Conservation (phyloP, 163 green algal genomes). For the Dunaliella salina region DNA sequence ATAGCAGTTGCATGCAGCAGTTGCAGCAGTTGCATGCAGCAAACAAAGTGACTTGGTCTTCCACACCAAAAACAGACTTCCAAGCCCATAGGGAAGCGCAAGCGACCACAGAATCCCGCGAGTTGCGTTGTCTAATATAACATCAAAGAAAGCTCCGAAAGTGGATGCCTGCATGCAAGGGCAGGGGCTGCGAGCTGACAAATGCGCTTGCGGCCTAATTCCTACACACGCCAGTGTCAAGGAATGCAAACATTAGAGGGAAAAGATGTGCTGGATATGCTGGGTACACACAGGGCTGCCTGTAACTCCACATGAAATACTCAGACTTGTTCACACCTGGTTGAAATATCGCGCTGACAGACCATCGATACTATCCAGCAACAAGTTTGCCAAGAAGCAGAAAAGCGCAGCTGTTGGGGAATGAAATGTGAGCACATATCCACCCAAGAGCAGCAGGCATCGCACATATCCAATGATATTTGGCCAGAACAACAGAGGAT, state of each 20-base stretch:
- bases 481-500: too few relatives aligned
- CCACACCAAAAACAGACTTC: neutral
- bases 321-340: slow-evolving; percentile 4
- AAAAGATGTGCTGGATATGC: neutral
- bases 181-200: too few relatives aligned
- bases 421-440: neutral
- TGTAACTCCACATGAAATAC: too few relatives aligned
- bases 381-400: too few relatives aligned
- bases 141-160: slow-evolving; percentile 1
- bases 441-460: too few relatives aligned
- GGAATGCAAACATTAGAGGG: too few relatives aligned
- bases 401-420: neutral
- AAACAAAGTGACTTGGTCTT: neutral
- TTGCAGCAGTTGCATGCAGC: neutral
- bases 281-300: neutral
- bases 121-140: neutral
- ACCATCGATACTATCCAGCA: neutral
- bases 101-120: neutral
- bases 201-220: too few relatives aligned
- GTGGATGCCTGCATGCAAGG: neutral
- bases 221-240: too few relatives aligned
- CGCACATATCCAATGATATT: too few relatives aligned
- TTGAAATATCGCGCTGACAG: neutral
- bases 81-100: neutral
- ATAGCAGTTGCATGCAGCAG: neutral